phyloP scores from a whole-genome alignment of 2,329 filamentous ascomycete species.

The Gnomoniopsis sp. region DNA sequence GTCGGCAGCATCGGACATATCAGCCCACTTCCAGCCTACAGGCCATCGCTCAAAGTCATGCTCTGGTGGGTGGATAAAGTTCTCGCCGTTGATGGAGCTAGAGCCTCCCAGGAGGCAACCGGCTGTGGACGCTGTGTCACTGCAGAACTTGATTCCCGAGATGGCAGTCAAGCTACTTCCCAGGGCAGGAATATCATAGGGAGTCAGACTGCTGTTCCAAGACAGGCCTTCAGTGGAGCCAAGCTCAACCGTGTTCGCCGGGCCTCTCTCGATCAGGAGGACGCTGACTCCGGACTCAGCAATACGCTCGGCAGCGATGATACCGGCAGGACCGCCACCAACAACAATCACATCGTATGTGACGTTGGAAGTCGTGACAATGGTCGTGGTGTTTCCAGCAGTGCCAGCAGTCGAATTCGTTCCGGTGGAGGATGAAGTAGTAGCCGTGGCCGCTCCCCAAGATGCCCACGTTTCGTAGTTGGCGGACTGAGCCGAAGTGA shows the following conservation, averaged over 20 bases:
- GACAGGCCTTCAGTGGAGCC: slow-evolving; percentile 28
- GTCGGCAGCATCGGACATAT: slow-evolving; percentile 24
- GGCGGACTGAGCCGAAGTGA: slow-evolving; percentile 30
- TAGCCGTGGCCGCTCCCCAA: slow-evolving; percentile 2
- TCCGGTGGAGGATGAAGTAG: slow-evolving; percentile 8
- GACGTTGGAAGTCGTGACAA: slow-evolving; percentile 25
- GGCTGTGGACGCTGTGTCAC: slow-evolving; percentile 32
- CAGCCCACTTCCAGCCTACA: slow-evolving; percentile 26
- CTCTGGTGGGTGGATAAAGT: slow-evolving; percentile 30
- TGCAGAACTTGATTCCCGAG: slow-evolving; percentile 27
- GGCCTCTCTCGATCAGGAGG: slow-evolving; percentile 35
- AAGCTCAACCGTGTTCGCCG: slow-evolving; percentile 28
- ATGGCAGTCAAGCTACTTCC: slow-evolving; percentile 22
- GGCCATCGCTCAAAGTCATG: slow-evolving; percentile 31
- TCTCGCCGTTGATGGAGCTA: slow-evolving; percentile 31
- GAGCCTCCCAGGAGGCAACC: slow-evolving; percentile 36
- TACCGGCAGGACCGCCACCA: slow-evolving; percentile 33
- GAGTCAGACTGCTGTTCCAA: slow-evolving; percentile 31
- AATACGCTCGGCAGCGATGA: slow-evolving; percentile 33
- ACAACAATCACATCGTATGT: slow-evolving; percentile 39
- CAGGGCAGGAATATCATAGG: slow-evolving; percentile 29
- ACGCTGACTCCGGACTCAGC: slow-evolving; percentile 34
- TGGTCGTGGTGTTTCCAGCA: slow-evolving; percentile 21
- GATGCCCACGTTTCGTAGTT: slow-evolving; percentile 26
- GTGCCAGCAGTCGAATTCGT: slow-evolving; percentile 12